Percentiles rank a stretch among this genome's conserved stretches.
Conservation (phyloP, 202 grass and related monocot genomes). For the Digitaria exilis region DNA sequence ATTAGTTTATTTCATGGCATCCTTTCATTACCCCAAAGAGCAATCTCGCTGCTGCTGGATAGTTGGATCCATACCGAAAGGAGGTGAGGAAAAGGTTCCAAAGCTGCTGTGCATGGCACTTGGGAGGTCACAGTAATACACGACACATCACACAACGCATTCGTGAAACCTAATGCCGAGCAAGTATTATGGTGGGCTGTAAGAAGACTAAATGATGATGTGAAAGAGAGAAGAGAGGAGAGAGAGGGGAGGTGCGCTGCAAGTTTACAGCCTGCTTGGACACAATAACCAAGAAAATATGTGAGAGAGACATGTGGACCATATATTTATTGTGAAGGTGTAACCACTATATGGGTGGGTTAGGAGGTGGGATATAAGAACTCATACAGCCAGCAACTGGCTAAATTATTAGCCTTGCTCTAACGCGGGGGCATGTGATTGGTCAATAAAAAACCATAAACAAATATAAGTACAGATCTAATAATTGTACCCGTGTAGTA, state of each 20-base stretch:
- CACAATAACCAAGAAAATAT: too few species aligned
- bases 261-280: too few species aligned
- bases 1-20: conserved; percentile 38
- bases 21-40: conserved; percentile 49
- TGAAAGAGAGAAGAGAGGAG: too few species aligned
- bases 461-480: conserved; percentile 13
- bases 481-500: background rate
- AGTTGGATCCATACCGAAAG: conserved; percentile 34
- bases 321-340: too few species aligned
- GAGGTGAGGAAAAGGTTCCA: background rate
- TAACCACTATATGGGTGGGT: too few species aligned
- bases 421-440: background rate
- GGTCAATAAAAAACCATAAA: conserved; percentile 24
- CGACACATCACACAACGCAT: background rate
- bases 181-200: too few species aligned
- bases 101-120: background rate
- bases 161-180: background rate
- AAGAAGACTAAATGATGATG: too few species aligned
- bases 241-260: too few species aligned
- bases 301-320: too few species aligned
- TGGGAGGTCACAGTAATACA: background rate
- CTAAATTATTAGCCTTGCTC: too few species aligned
- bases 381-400: too few species aligned
- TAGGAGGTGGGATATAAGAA: too few species aligned
- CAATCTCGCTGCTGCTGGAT: conserved; percentile 5